Evolutionary conservation across 1,139 yeast genomes (phyloP), one percentile per base, ranked within the genome.

Genomic region (Kodamaea arcana): DNA sequence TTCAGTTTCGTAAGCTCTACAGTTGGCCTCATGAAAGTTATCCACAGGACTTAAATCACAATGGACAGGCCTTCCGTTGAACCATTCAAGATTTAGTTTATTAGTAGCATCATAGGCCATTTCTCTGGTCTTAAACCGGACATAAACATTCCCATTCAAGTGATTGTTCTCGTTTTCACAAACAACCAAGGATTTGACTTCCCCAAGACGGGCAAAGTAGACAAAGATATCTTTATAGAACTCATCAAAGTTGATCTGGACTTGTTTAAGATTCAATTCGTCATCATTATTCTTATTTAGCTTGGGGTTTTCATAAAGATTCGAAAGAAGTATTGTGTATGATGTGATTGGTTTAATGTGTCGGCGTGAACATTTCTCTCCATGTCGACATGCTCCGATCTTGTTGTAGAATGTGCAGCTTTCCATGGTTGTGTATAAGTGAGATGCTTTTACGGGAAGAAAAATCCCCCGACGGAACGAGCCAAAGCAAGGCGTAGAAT

Each of bases 341-440:
- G 95, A 83, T 29, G 65, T 59, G n/a, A 68, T 59, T 1, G 97
- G 96, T 45, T 75, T 73, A 27, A 75, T 67, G 54, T 90, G 97
- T 38, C 72, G 72, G 48, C 94, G 69, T 10, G 92, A 81, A 53
- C 97, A 90, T 49, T 80, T 83, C 42, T 83, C 92, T 2, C 97
- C 97, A 55, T 90, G 97, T 40, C 97, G 71, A 54, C 97, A 90
- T 0, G 96, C 94, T 2, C 97, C 97, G 27, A 88, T 85, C 54
- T 83, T 85, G 43, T 74, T 70, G 58, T 82, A 90, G 56, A 90
- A 90, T 5, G 68, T 55, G 47, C 78, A 69, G 16, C 49, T 48
- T 6, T 18, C 22, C 22, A 18, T 18, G 4, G 14, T 29, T 18
- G 22, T 27, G 14, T 27, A n/a, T n/a, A n/a, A n/a, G n/a, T n/a